A percentile compares a stretch with the other conserved stretches of the same genome.
These are phyloP conservation scores for Eragrostis tef DNA, from an alignment of 202 grass and related monocot genomes.

Conservation along the genomic window DNA sequence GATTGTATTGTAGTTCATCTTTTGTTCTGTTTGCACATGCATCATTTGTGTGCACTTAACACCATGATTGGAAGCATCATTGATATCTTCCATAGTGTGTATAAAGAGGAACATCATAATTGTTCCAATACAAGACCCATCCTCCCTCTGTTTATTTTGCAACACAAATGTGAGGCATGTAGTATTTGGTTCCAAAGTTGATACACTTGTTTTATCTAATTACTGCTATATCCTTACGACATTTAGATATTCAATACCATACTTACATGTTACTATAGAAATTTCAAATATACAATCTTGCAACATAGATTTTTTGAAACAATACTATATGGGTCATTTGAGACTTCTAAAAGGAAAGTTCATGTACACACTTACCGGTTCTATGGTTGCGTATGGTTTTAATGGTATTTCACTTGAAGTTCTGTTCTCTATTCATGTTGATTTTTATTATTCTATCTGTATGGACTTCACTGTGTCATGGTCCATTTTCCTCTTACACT, in stretches of 20 bases:
- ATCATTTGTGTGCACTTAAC: slow-evolving; percentile 37
- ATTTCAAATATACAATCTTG: neutral
- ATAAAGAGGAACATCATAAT: neutral
- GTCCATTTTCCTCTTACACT: slow-evolving; percentile 46
- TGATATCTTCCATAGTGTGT: slow-evolving; percentile 18
- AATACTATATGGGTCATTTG: slow-evolving; percentile 7
- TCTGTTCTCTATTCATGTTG: slow-evolving; percentile 26
- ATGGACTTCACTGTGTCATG: slow-evolving; percentile 29
- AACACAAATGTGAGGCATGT: slow-evolving; percentile 31
- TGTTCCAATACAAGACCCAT: slow-evolving; percentile 22
- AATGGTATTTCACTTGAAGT: slow-evolving; percentile 32
- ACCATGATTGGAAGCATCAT: slow-evolving; percentile 18
- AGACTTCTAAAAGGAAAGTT: neutral
- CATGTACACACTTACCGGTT: neutral
- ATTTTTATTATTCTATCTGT: slow-evolving; percentile 17
- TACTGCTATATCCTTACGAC: neutral
- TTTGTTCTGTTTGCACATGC: slow-evolving; percentile 3
- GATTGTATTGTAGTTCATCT: slow-evolving; percentile 19
- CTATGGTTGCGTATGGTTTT: slow-evolving; percentile 30
- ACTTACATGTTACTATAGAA: neutral
- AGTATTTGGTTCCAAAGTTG: slow-evolving; percentile 21
- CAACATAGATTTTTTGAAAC: slow-evolving; percentile 16
- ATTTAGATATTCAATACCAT: neutral
- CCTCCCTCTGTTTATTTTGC: slow-evolving; percentile 15
- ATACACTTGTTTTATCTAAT: slow-evolving; percentile 14